phyloP scores from a whole-genome alignment of 805 yeast genomes.

The Kluyveromyces siamensis region DNA sequence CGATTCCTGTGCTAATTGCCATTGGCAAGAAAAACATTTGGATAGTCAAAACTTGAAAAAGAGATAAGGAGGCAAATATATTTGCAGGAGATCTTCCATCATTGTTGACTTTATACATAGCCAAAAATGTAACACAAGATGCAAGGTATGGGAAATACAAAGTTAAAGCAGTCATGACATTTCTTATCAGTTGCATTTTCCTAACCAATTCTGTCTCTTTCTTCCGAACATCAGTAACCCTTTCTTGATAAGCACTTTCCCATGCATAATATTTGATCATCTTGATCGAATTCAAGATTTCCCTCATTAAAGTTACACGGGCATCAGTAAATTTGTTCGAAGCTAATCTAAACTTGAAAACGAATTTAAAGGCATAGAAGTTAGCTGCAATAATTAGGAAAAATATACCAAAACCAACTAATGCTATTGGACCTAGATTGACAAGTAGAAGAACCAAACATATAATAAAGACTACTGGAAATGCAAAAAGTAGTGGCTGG shows the following conservation, averaged over 20 bases:
- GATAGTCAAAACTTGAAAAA: slow-evolving; percentile 52
- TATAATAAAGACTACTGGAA: slow-evolving; percentile 57
- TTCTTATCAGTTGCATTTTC: slow-evolving; percentile 57
- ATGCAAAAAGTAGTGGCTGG: slow-evolving; percentile 52
- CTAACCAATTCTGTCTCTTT: slow-evolving; percentile 56
- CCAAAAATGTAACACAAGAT: slow-evolving; percentile 52
- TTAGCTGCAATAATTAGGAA: slow-evolving; percentile 35
- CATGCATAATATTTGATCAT: slow-evolving; percentile 84
- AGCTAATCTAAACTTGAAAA: slow-evolving; percentile 47
- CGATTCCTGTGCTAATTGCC: slow-evolving; percentile 59
- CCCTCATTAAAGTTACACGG: slow-evolving; percentile 70
- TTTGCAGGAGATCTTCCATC: slow-evolving; percentile 43
- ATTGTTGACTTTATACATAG: slow-evolving; percentile 36
- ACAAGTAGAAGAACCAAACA: slow-evolving; percentile 55
- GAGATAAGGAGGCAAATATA: slow-evolving; percentile 60
- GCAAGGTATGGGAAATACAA: slow-evolving; percentile 61
- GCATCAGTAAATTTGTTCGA: slow-evolving; percentile 62
- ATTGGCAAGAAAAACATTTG: slow-evolving; percentile 64
- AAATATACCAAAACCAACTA: slow-evolving; percentile 58
- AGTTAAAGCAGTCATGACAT: slow-evolving; percentile 54
- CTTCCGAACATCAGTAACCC: slow-evolving; percentile 46
- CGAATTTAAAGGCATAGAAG: slow-evolving; percentile 37
- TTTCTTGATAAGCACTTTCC: slow-evolving; percentile 69
- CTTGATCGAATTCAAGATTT: slow-evolving; percentile 68
- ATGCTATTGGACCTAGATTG: slow-evolving; percentile 63